Conservation (phyloP, 208 protist genomes). For the Herpetomonas tarakana region DNA sequence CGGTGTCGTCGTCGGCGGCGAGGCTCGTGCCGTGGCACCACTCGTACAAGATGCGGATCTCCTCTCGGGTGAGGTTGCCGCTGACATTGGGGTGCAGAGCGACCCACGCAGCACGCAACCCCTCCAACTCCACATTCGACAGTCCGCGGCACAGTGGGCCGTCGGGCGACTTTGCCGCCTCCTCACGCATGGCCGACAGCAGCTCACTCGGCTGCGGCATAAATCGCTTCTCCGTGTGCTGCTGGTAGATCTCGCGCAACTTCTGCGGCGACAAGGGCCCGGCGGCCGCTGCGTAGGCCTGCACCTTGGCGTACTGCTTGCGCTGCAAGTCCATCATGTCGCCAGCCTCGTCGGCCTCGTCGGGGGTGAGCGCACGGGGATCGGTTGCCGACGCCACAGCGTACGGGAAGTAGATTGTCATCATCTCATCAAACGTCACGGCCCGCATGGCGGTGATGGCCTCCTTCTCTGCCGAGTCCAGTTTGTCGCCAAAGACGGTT, state of each 20-base stretch:
- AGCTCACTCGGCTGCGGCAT: constrained; percentile 18
- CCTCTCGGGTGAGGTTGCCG: constrained; percentile 30
- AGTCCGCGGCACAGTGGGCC: constrained; percentile 24
- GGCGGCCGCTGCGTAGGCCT: constrained; percentile 24
- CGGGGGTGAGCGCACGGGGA: constrained; percentile 28
- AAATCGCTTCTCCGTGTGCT: constrained; percentile 15
- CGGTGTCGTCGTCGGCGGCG: constrained; percentile 6
- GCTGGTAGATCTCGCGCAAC: constrained; percentile 30
- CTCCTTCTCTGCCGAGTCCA: constrained; percentile 19
- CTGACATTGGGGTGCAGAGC: constrained; percentile 34
- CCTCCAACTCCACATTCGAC: constrained; percentile 32
- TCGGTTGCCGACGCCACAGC: constrained; percentile 19
- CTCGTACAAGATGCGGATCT: constrained; percentile 44
- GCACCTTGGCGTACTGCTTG: constrained; percentile 26
- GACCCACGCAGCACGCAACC: constrained; percentile 46
- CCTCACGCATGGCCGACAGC: constrained; percentile 17
- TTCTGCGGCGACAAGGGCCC: constrained; percentile 45
- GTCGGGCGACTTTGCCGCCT: constrained; percentile 13
- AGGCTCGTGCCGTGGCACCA: constrained; percentile 32
- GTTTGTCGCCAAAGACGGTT: constrained; percentile 32
- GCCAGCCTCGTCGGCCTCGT: constrained; percentile 13
- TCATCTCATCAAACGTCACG: constrained; percentile 48
- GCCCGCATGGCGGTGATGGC: constrained; percentile 10
- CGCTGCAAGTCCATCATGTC: constrained; percentile 19
- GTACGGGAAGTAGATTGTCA: constrained; percentile 51